These are phyloP conservation scores for Spathaspora hagerdaliae DNA, from an alignment of 805 yeast genomes.

Conservation along the genomic window DNA sequence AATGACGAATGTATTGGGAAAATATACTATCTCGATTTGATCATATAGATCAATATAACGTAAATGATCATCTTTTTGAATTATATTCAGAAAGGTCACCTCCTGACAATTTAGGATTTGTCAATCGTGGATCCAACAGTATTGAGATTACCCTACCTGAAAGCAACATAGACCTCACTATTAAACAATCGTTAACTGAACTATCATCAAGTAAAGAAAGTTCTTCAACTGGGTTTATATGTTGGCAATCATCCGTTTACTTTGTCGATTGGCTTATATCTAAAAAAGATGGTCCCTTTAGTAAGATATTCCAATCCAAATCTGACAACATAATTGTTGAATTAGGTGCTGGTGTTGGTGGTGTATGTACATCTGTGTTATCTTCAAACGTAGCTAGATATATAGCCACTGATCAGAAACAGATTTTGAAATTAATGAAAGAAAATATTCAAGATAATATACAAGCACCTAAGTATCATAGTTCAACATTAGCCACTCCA, in stretches of 20 bases:
- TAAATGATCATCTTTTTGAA: slow-evolving; percentile 30
- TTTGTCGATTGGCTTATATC: slow-evolving; percentile 53
- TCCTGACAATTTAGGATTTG: slow-evolving; percentile 30
- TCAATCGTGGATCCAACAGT: slow-evolving; percentile 22
- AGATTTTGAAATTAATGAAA: slow-evolving; percentile 46
- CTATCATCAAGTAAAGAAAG: slow-evolving; percentile 31
- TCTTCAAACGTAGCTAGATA: slow-evolving; percentile 32
- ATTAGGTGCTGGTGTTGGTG: slow-evolving; percentile 61
- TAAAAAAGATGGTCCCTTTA: slow-evolving; percentile 22
- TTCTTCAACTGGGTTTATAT: slow-evolving; percentile 57
- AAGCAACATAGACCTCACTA: slow-evolving; percentile 20
- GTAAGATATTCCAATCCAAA: background rate
- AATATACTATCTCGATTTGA: slow-evolving; percentile 14
- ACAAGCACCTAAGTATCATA: background rate
- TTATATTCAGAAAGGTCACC: slow-evolving; percentile 26
- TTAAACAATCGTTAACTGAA: slow-evolving; percentile 31
- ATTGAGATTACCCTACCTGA: slow-evolving; percentile 18
- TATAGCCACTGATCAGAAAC: slow-evolving; percentile 58
- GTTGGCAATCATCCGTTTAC: slow-evolving; percentile 52
- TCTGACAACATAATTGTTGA: slow-evolving; percentile 39
- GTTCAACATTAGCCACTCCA: slow-evolving; percentile 3
- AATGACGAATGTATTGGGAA: background rate
- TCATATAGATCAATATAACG: slow-evolving; percentile 13
- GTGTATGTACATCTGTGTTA: slow-evolving; percentile 41
- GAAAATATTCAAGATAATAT: slow-evolving; percentile 43